Evolutionary conservation across 345 rosid species (phyloP).

Genomic region (Xanthoceras sorbifolium): DNA sequence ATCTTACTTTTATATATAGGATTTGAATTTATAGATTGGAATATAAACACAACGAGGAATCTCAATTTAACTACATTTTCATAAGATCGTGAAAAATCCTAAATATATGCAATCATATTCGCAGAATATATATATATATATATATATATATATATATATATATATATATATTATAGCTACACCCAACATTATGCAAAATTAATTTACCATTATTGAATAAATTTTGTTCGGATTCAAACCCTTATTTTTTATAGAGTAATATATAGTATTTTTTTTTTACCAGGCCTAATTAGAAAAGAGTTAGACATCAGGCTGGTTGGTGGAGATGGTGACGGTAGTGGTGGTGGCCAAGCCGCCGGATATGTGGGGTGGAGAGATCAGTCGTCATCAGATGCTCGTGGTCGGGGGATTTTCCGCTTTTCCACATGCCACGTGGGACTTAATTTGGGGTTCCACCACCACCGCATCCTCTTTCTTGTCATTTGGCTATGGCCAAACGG

Average conservation of each 20-base stretch:
- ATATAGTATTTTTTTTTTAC: too few species aligned
- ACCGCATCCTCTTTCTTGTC: constrained; percentile 26
- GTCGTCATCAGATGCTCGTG: constrained; percentile 33
- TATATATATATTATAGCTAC: too few species aligned
- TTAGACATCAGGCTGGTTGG: not conserved
- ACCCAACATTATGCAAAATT: too few species aligned
- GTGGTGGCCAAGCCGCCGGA: constrained; percentile 32
- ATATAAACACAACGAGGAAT: not conserved
- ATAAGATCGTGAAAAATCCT: too few species aligned
- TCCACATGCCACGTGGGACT: constrained; percentile 28
- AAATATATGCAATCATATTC: too few species aligned
- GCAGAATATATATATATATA: too few species aligned
- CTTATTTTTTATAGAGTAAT: too few species aligned
- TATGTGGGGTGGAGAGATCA: constrained; percentile 22
- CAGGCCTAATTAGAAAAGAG: not conserved
- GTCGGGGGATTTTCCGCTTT: constrained; percentile 15
- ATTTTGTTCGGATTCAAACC: not conserved
- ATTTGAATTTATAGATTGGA: too few species aligned
- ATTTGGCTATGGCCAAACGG: not conserved
- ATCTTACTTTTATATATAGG: not conserved
- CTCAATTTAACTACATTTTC: not conserved
- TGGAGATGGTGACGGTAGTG: constrained; percentile 19
- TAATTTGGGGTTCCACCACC: constrained; percentile 24
- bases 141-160: too few species aligned
- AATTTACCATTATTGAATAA: too few species aligned